Conservation (phyloP, 2,329 filamentous ascomycete genomes). For the Curvularia verruculosa region DNA sequence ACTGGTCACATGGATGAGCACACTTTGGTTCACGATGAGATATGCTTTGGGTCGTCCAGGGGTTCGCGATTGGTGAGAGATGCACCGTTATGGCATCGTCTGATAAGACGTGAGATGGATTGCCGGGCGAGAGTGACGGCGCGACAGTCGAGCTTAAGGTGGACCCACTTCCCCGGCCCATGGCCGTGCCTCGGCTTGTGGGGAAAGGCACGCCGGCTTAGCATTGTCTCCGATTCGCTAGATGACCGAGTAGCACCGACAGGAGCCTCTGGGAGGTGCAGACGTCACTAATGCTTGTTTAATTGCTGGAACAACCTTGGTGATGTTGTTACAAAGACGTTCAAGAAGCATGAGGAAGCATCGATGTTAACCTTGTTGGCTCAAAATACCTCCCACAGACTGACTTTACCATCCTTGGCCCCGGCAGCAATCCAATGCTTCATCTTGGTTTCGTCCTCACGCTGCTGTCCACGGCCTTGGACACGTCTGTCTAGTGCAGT, state of each 20-base stretch:
- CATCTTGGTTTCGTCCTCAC: constrained; percentile 59
- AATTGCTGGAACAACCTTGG: neutral
- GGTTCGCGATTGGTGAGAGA: neutral
- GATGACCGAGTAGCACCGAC: neutral
- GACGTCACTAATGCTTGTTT: neutral
- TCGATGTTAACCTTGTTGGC: neutral
- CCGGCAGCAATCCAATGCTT: constrained; percentile 91
- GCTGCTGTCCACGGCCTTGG: constrained; percentile 22
- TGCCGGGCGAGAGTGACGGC: constrained; percentile 9
- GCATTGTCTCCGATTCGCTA: constrained; percentile 15
- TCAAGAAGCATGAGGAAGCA: neutral
- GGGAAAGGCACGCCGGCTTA: constrained; percentile 19
- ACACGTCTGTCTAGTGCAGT: neutral
- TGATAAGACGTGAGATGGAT: constrained; percentile 1
- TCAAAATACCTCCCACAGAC: constrained; percentile 89
- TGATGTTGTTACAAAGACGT: neutral
- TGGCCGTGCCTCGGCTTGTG: constrained; percentile 27
- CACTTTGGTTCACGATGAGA: neutral
- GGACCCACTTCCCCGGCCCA: constrained; percentile 23
- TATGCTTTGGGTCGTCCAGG: neutral
- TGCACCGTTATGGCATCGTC: constrained; percentile 14
- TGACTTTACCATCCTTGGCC: constrained; percentile 93
- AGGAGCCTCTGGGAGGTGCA: neutral
- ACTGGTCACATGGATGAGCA: constrained; percentile 2
- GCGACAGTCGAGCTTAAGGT: constrained; percentile 9